phyloP scores from a whole-genome alignment of 2,329 filamentous ascomycete genomes.

The Zymoseptoria pseudotritici region DNA sequence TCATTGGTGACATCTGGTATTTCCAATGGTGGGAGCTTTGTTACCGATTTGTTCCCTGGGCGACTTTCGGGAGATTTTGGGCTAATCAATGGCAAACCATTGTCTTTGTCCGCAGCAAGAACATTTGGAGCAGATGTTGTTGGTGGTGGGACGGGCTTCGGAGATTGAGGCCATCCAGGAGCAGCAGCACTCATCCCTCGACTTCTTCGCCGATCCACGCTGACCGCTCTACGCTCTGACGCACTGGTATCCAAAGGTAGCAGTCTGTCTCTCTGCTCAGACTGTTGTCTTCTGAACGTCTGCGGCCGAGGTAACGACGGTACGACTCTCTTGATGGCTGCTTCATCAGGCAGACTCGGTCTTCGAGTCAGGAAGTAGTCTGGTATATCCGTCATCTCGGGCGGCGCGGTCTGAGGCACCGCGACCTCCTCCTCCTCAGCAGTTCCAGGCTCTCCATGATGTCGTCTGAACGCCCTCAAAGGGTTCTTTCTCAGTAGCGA shows the following conservation, averaged over 20 bases:
- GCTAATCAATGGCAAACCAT: neutral
- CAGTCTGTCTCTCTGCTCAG: constrained; percentile 68
- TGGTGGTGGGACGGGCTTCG: constrained; percentile 30
- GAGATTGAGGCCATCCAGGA: constrained; percentile 38
- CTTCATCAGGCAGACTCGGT: constrained; percentile 18
- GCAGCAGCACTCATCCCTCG: constrained; percentile 28
- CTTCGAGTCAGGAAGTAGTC: constrained; percentile 15
- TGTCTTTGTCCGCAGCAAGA: neutral
- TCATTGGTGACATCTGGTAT: constrained; percentile 13
- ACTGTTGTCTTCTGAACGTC: constrained; percentile 76
- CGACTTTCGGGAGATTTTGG: neutral
- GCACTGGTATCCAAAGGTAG: constrained; percentile 56
- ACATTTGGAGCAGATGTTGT: constrained; percentile 35
- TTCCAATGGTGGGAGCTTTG: constrained; percentile 17
- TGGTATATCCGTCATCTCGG: constrained; percentile 24
- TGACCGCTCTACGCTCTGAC: constrained; percentile 64
- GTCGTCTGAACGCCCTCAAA: constrained; percentile 20
- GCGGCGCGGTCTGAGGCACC: constrained; percentile 17
- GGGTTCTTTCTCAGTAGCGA: constrained; percentile 16
- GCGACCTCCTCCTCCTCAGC: constrained; percentile 6
- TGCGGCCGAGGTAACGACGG: constrained; percentile 68
- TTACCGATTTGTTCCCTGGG: neutral
- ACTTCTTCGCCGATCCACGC: constrained; percentile 47
- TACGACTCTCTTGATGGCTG: constrained; percentile 38
- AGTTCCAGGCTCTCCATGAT: constrained; percentile 23